Evolutionary conservation across 768 basidiomycete genomes (phyloP), one percentile per base, ranked within the genome.

Genomic region (Leucosporidium scottii): DNA sequence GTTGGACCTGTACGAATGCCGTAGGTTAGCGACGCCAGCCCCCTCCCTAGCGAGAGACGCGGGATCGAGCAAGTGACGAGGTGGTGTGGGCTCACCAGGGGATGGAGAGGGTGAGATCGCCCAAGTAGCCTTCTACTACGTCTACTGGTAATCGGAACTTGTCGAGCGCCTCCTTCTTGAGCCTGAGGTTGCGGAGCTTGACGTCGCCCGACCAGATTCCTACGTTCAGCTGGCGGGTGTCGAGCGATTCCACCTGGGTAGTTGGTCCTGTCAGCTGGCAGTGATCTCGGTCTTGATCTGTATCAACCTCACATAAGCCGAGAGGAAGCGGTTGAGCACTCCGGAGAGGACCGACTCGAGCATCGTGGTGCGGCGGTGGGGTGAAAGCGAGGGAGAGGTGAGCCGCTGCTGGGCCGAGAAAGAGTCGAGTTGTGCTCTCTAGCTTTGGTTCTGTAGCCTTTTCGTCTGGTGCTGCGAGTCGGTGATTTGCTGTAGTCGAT

Each of bases 91-190:
- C 70, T 55, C 64, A 85, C 90, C 91, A 93, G 70, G 92, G 87
- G 21, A 94, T 83, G 39, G 87, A 90, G 23, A 94, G 78, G 0
- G 89, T 89, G 74, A 94, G 87, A 74, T 85, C 89, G 36, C 92
- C 92, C 57, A 93, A 82, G 78, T 90, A 85, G 48, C 92, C 96
- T 82, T 97, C 91, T 17, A 90, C 80, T 17, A 99, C 92, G 81
- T 98, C 93, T 1, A 99, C 86, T 0, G 96, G 96, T 27, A 99
- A 82, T 65, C 91, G 84, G 78, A 98, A 96, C 78, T 94, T 92
- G 79, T 98, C 96, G 59, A 99, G 81, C 0, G 90, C 92, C 54
- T 90, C 89, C 79, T 87, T 92, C 81, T 94, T 98, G 72, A 99
- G 83, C 62, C 87, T 87, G 59, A 99, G 79, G 74, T 90, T 88